Evolutionary conservation across 306 rosid genomes (phyloP).

Genomic region (Cucumis sativus): DNA sequence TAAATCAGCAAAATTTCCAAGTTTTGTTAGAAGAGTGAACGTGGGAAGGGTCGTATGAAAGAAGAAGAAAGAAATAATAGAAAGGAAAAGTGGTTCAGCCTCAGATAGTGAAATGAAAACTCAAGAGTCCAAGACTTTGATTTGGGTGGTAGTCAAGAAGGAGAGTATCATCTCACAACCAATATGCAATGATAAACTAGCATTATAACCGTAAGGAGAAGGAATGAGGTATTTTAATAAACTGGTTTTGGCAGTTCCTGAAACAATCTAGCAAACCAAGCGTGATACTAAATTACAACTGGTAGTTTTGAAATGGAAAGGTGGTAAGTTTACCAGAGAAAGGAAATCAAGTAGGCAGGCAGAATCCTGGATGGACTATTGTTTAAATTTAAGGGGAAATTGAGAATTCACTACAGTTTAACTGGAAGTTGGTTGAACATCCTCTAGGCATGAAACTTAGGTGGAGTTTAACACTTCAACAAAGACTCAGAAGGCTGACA

Average conservation of each 20-base stretch:
- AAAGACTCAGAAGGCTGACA: neutral
- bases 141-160: neutral
- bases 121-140: neutral
- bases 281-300: no score
- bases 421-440: neutral
- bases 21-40: neutral
- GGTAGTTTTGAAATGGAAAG: no score
- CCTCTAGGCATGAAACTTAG: neutral
- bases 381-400: no score
- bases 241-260: neutral
- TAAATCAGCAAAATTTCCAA: neutral
- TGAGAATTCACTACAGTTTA: no score
- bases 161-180: neutral
- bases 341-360: no score
- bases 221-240: neutral
- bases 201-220: neutral
- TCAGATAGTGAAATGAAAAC: neutral
- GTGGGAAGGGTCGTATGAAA: neutral
- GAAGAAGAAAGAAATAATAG: neutral
- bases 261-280: neutral
- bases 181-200: neutral
- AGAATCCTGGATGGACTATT: no score
- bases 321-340: no score
- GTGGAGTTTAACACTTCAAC: neutral
- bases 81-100: neutral